Evolutionary conservation across 2,329 filamentous ascomycete species (phyloP), one percentile per base, ranked within the genome.

Genomic region (Rhynchosporium secalis): DNA sequence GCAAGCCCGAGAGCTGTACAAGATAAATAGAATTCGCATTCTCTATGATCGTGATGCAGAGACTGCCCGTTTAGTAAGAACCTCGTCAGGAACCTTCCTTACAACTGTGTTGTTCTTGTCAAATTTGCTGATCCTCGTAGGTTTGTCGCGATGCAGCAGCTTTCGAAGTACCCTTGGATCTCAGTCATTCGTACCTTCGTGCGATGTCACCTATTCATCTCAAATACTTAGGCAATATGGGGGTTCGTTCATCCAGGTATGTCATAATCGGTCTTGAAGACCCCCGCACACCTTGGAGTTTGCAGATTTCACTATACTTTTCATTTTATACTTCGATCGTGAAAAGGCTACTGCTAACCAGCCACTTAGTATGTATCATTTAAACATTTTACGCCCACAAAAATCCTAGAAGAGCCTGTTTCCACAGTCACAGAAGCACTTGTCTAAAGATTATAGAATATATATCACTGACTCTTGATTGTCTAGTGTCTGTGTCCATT

Each of bases 181-280:
- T 96, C 73, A 95, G 89, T 0, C 88, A 96, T 71, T 84, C 89
- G 0, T 96, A 96, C 71, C 82, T 96, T 1, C 86, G 92, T 47
- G 91, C 92, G 67, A 96, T 96, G 84, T 95, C 91, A 0, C 91
- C 92, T 0, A 92, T 96, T 47, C 91, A 95, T 72, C 74, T 95
- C 59, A 95, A 95, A 72, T 96, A 96, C 68, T 80, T 96, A 3
- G 83, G 78, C 9, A 92, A 96, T 73, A 96, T 96, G 92, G 88
- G 86, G 4, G 91, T 96, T 1, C 86, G 91, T 6, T 91, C 91
- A 0, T 95, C 91, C 65, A 96, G 33, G 33, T 36, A 36, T 6
- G 33, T 6, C 33, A 36, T 36, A 10, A 36, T 36, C 33, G 6
- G 9, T 10, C 9, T 10, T 10, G 6, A 36, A 36, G 5, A 10